A percentile compares a stretch with the other conserved stretches of the same genome.
phyloP scores from a whole-genome alignment of 192 early-diverging fungal species.

The Neocallimastix lanati region DNA sequence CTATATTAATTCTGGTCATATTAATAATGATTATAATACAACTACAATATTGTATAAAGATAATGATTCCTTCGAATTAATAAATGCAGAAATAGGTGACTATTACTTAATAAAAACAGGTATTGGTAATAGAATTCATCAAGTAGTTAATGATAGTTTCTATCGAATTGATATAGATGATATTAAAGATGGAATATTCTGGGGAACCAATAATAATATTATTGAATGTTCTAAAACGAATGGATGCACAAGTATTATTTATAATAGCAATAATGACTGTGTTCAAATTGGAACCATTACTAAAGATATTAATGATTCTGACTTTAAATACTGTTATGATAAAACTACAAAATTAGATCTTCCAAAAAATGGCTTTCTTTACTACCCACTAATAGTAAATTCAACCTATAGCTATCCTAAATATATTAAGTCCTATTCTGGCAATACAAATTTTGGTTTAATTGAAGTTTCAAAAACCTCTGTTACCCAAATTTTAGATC shows the following conservation, averaged over 20 bases:
- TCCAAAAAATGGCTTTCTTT: not conserved
- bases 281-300: too few relatives aligned
- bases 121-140: not conserved
- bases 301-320: not conserved
- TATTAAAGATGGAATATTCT: not conserved
- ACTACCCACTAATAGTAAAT: too few relatives aligned
- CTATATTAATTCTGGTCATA: not conserved
- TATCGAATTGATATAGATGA: not conserved
- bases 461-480: too few relatives aligned
- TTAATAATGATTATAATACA: not conserved
- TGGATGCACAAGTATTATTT: too few relatives aligned
- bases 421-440: too few relatives aligned
- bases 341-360: not conserved
- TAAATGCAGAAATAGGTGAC: not conserved
- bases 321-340: not conserved
- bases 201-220: not conserved
- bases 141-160: not conserved
- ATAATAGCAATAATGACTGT: not conserved
- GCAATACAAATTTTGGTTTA: too few relatives aligned
- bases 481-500: too few relatives aligned
- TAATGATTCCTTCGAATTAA: not conserved
- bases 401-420: too few relatives aligned
- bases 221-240: not conserved
- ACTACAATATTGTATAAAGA: not conserved
- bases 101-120: not conserved